Evolutionary conservation across 2,329 filamentous ascomycete genomes (phyloP).

Genomic region (Fusarium citri): DNA sequence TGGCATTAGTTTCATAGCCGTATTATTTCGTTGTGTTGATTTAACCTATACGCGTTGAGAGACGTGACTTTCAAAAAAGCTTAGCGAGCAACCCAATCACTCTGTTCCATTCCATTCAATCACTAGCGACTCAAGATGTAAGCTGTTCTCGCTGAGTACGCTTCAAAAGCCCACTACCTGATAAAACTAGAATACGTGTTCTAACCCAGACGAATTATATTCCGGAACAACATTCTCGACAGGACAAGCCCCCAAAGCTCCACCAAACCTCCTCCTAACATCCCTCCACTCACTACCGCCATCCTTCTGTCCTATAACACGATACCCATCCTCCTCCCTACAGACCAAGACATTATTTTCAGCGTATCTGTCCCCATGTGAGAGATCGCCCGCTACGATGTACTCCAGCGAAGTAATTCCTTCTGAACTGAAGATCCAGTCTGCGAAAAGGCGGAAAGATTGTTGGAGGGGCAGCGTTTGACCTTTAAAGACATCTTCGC

Average conservation of each 20-base stretch:
- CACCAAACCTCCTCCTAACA: neutral
- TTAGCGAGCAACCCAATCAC: too few relatives aligned
- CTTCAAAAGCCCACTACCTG: too few relatives aligned
- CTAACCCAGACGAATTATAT: neutral
- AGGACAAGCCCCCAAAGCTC: neutral
- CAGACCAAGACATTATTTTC: neutral
- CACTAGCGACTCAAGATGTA: too few relatives aligned
- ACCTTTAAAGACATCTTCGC: fast-evolving
- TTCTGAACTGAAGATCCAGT: neutral
- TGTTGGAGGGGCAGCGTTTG: neutral
- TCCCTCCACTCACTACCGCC: neutral
- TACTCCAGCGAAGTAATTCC: neutral
- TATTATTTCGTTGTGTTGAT: too few relatives aligned
- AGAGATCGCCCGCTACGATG: fast-evolving
- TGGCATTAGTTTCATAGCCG: too few relatives aligned
- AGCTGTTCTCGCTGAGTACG: too few relatives aligned
- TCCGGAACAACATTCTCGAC: neutral
- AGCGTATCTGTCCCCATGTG: fast-evolving
- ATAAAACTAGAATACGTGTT: too few relatives aligned
- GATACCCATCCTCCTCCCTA: neutral
- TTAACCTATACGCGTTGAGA: too few relatives aligned
- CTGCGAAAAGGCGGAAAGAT: neutral
- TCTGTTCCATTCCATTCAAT: too few relatives aligned
- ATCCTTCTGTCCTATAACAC: neutral
- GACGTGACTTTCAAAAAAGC: too few relatives aligned